A percentile compares a stretch with the other conserved stretches of the same genome.
Conservation (phyloP, 352 stramenopile genomes). For the Plasmopara halstedii region DNA sequence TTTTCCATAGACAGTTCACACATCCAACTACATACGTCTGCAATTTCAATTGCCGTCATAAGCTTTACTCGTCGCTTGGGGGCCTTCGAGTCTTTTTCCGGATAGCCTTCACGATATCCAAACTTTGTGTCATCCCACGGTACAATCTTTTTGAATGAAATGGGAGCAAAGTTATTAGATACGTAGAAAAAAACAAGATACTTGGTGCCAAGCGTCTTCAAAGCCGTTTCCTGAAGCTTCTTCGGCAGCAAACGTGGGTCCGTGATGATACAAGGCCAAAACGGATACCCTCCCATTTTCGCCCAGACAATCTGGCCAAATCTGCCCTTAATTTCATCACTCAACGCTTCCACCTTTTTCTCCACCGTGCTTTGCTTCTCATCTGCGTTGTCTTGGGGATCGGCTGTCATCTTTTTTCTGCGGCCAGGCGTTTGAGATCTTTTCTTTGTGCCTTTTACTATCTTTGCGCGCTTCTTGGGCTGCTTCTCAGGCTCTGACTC, state of each 20-base stretch:
- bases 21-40: constrained; percentile 32
- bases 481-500: constrained; percentile 49
- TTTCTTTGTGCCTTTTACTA: constrained; percentile 19
- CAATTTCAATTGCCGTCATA: constrained; percentile 60
- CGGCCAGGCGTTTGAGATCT: constrained; percentile 19
- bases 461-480: constrained; percentile 38
- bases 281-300: constrained; percentile 78
- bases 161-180: constrained; percentile 56
- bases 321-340: constrained; percentile 48
- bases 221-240: constrained; percentile 34
- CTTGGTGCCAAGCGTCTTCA: constrained; percentile 62
- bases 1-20: background rate
- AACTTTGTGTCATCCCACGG: constrained; percentile 65
- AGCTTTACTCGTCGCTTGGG: constrained; percentile 58
- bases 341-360: constrained; percentile 39
- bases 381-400: constrained; percentile 8
- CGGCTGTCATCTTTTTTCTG: constrained; percentile 31
- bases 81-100: constrained; percentile 62
- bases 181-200: constrained; percentile 74
- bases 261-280: constrained; percentile 71
- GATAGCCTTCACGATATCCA: constrained; percentile 53
- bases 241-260: constrained; percentile 41
- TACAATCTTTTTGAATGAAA: constrained; percentile 61
- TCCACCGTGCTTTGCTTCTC: constrained; percentile 28
- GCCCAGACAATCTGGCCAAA: constrained; percentile 76